Evolutionary conservation across 306 rosid species (phyloP), one percentile per base, ranked within the genome.

Genomic region (Clitoria ternatea): DNA sequence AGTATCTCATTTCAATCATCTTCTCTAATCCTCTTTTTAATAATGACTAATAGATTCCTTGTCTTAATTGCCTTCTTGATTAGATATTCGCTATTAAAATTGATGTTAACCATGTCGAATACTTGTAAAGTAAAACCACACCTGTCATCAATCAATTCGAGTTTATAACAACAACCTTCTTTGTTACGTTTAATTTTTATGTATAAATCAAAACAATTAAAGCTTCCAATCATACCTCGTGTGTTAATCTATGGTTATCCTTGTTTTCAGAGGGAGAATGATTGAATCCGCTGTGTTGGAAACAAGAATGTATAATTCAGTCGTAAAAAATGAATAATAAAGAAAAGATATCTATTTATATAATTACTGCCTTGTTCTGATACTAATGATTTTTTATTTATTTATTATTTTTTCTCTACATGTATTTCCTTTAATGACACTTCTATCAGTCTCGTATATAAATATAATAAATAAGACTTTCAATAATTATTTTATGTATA

Each of bases 11-110:
- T 63, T 65, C 37, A 53, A 54, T 74, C 72, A 54, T 32, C 60
- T 62, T 48, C 32, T 22, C 26, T 7, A 37, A 67, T 32, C 67
- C 72, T 32, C 62, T 61, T 73, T 79, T 47, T 73, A 42, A 67
- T 73, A 55, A 50, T 60, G 45, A 20, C 62, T 73, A 17, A 59
- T 78, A 32, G 75, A 66, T 73, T 79, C 72, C 47, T 59, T 67
- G 29, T 73, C 42, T 23, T 79, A 67, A 67, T 66, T 50, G 23
- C 22, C 67, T 73, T 79, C 68, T 67, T 61, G 40, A 79, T 79
- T 60, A 40, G 68, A 74, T 52, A 52, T 79, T 50, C 55, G 15
- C 74, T 29, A 20, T 59, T 42, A 68, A 68, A 74, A 68, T 54
- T 5, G 47, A 79, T 74, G 61, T 27, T 67, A 67, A 73, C 52